phyloP scores from a whole-genome alignment of 805 yeast species.

The Candida pini region DNA sequence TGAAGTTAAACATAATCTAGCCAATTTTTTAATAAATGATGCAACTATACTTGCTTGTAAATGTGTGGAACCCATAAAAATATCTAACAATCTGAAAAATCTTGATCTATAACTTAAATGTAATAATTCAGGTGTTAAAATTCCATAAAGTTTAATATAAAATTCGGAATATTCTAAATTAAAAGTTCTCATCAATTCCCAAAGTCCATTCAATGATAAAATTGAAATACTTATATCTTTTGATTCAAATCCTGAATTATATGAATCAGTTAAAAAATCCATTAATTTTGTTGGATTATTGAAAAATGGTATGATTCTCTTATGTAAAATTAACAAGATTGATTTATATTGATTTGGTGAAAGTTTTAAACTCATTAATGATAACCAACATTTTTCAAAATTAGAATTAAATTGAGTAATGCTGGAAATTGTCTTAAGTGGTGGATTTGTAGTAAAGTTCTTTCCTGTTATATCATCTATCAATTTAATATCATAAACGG shows the following conservation, averaged over 20 bases:
- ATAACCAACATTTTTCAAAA: conserved; percentile 67
- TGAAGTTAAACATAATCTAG: conserved; percentile 67
- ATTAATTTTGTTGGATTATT: conserved; percentile 74
- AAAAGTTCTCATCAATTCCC: conserved; percentile 72
- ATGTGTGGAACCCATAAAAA: conserved; percentile 84
- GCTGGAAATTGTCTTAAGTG: conserved; percentile 31
- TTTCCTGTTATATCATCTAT: conserved; percentile 29
- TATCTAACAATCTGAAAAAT: conserved; percentile 79
- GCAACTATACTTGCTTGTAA: conserved; percentile 79
- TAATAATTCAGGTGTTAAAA: conserved; percentile 69
- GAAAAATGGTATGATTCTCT: conserved; percentile 76
- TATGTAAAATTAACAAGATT: conserved; percentile 67
- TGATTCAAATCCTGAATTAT: conserved; percentile 38
- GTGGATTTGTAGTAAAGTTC: conserved; percentile 38
- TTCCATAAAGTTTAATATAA: conserved; percentile 71
- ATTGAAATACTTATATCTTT: conserved; percentile 37
- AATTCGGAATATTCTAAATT: conserved; percentile 92
- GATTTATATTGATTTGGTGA: conserved; percentile 56
- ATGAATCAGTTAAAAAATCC: conserved; percentile 92
- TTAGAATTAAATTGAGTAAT: conserved; percentile 46
- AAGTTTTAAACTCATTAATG: conserved; percentile 43
- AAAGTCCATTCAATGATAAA: conserved; percentile 80
- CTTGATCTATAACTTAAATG: conserved; percentile 79
- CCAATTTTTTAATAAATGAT: conserved; percentile 78
- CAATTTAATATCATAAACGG: conserved; percentile 29